Evolutionary conservation across 805 yeast species (phyloP), one percentile per base, ranked within the genome.

Genomic region (Hanseniaspora meyeri): DNA sequence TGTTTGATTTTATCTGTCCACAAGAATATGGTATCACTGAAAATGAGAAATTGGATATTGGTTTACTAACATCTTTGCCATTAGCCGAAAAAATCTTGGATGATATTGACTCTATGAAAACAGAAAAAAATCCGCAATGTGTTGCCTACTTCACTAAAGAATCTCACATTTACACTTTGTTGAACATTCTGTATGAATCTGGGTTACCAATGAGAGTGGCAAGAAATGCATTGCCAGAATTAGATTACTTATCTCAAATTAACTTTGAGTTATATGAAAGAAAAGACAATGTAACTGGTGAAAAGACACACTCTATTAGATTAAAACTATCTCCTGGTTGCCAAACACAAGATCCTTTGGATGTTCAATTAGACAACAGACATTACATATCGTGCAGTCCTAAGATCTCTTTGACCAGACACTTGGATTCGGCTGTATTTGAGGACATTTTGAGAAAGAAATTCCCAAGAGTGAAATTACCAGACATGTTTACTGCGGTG

Each of bases 1-100:
- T 93, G 60, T 93, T 93, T 72, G 99, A 93, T 70, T 93, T 91
- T 66, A 89, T 93, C 50, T 93, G 97, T 70, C 99, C 99, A 10
- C 97, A 93, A 69, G 99, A 93, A 67, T 93, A 93, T 67, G 99
- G 99, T 60, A 93, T 93, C 63, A 88, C 90, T 61, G 95, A 89
- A 65, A 83, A 85, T 64, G 98, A 93, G 69, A 93, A 93, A 66
- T 77, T 93, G 59, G 99, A 93, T 67, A 93, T 93, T 71, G 99
- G 99, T 4, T 73, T 93, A 57, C 74, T 93, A 63, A 93, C 99
- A 0, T 87, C 96, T 1, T 76, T 93, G 64, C 99, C 99, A 1
- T 76, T 93, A 62, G 95, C 96, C 1, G 86, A 82, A 67, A 95
- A 88, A 69, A 85, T 93, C 42, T 68, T 93, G 51, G 73, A 76